Evolutionary conservation across 2,329 filamentous ascomycete genomes (phyloP).

Genomic region (Paecilomyces fulvus): DNA sequence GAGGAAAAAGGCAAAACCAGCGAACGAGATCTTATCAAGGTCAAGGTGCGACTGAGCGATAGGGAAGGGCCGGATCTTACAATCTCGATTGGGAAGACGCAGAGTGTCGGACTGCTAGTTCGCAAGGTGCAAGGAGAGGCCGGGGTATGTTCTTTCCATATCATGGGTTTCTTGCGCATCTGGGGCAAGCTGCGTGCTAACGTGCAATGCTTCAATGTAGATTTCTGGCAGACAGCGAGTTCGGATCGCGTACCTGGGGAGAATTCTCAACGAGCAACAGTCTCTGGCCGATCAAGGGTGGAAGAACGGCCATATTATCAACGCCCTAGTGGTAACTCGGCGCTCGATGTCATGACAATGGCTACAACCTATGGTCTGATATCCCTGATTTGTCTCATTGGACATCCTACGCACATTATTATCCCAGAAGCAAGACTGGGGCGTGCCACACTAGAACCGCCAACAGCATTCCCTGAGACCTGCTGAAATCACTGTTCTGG

Average conservation of each 20-base stretch:
- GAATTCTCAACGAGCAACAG: constrained; percentile 61
- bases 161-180: not conserved
- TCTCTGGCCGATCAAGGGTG: constrained; percentile 64
- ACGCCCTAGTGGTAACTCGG: constrained; percentile 56
- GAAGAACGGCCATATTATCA: constrained; percentile 66
- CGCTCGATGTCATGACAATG: constrained; percentile 7
- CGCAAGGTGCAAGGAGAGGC: constrained; percentile 56
- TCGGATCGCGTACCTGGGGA: constrained; percentile 72
- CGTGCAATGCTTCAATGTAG: constrained; percentile 30
- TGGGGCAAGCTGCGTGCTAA: not conserved
- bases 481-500: not conserved
- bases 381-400: not conserved
- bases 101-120: constrained; percentile 57
- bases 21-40: constrained; percentile 47
- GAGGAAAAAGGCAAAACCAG: constrained; percentile 56
- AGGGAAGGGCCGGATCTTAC: constrained; percentile 54
- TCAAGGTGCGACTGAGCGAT: constrained; percentile 59
- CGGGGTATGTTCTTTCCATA: constrained; percentile 43
- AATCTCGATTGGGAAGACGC: constrained; percentile 48
- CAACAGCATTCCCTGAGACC: not conserved
- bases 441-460: not conserved
- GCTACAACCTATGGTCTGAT: not conserved
- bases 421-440: not conserved
- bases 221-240: constrained; percentile 52
- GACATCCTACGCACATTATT: not conserved